Percentiles rank a stretch among this genome's conserved stretches.
Evolutionary conservation across 495 filamentous ascomycete genomes (phyloP).

Genomic region (Glutinoglossum americanum): DNA sequence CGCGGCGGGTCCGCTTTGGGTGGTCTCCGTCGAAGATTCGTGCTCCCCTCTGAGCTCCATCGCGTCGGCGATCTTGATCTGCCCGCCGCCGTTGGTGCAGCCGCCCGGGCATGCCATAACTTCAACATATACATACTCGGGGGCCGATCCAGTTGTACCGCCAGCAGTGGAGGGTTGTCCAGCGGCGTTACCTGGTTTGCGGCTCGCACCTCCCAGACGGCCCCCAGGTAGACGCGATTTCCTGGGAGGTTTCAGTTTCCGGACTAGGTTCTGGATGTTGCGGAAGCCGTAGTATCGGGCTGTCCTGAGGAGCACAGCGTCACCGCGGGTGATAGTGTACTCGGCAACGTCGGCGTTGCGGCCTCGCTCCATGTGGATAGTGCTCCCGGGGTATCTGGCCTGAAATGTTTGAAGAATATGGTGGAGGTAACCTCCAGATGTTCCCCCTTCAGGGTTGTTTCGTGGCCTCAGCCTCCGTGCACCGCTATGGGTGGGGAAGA

Average conservation of each 20-base stretch:
- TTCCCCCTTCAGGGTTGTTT: slow-evolving; percentile 29
- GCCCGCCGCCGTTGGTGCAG: slow-evolving; percentile 91
- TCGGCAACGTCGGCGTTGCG: slow-evolving; percentile 83
- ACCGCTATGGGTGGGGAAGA: slow-evolving; percentile 29
- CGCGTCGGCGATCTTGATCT: slow-evolving; percentile 73
- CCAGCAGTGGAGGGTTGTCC: slow-evolving; percentile 10
- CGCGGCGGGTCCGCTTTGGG: slow-evolving; percentile 29
- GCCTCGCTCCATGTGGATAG: slow-evolving; percentile 45
- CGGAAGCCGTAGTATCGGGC: slow-evolving; percentile 91
- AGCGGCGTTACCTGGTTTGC: slow-evolving; percentile 23
- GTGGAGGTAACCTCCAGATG: slow-evolving; percentile 75
- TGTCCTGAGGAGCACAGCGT: slow-evolving; percentile 44
- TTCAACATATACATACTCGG: slow-evolving; percentile 73
- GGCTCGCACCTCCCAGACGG: slow-evolving; percentile 21
- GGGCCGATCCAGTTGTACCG: slow-evolving; percentile 9
- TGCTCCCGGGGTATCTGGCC: slow-evolving; percentile 41
- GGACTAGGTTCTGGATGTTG: slow-evolving; percentile 93
- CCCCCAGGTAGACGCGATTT: slow-evolving; percentile 57
- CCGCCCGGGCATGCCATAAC: slow-evolving; percentile 98
- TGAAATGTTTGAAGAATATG: slow-evolving; percentile 57
- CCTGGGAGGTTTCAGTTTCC: slow-evolving; percentile 61
- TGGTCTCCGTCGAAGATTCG: slow-evolving; percentile 14
- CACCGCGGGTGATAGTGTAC: slow-evolving; percentile 35
- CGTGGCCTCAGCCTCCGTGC: slow-evolving; percentile 9
- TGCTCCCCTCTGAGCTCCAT: slow-evolving; percentile 10